Base-by-base conservation (phyloP, 2,329 filamentous ascomycete genomes). In the Ceratocystis harringtonii region DNA sequence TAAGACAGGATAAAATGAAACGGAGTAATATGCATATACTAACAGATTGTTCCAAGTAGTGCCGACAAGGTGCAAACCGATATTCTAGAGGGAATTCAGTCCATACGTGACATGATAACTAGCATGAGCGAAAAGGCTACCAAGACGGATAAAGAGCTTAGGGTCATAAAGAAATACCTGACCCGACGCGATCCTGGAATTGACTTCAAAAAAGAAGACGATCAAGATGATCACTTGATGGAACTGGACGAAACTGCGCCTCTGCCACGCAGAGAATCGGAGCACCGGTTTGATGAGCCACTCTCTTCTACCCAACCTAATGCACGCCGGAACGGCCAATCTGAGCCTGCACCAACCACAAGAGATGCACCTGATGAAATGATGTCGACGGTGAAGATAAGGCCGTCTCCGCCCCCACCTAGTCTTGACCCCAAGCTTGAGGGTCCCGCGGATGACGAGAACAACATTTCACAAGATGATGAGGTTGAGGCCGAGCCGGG, bases 51-150 rank as follows among this genome's bases (percentile, higher is more conserved):
- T 2, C 15, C 45, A 30, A 12, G 19, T 66, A 83, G 80, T 65
- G 79, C 81, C 69, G 84, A 86, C 71, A 86, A 85, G 72, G 78
- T 81, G 2, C 78, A 82, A 17, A 76, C 80, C 6, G 84, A 86
- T 66, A 83, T 86, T 41, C 71, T 86, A 65, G 82, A 86, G 0
- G 76, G 78, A n/a, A 77, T 84, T 43, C 68, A 72, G 10, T 70
- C 73, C 17, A 72, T 82, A 66, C 75, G 76, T 57, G 72, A 68
- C 32, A 32, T 67, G n/a, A 25, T 67, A 15, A 8, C 7, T 17
- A 28, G 10, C 22, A 30, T 65, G 41, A 62, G n/a, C 22, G 43
- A 55, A 6, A 17, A 44, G 19, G 30, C 32, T 10, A 61, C 44
- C 4, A 41, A 65, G 41, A 65, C 55, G 4, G 65, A 68, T 22